A percentile compares a stretch with the other conserved stretches of the same genome.
Evolutionary conservation across 257 asterid species (phyloP).

Genomic region (Lithospermum erythrorhizon): DNA sequence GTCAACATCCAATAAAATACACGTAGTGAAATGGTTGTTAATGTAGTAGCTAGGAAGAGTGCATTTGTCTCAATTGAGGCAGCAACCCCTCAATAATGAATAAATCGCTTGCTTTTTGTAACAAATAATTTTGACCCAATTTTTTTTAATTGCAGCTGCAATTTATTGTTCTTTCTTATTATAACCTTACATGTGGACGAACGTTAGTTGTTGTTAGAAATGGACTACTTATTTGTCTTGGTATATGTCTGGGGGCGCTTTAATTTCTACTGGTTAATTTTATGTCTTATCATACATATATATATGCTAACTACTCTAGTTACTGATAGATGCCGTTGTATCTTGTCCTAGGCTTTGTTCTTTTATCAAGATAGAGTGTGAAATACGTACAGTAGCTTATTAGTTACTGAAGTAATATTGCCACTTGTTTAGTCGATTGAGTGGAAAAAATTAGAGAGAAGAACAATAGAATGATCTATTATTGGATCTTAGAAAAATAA

Average conservation of each 20-base stretch:
- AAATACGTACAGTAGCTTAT: too few species aligned
- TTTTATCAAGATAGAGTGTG: too few species aligned
- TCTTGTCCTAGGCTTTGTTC: not conserved
- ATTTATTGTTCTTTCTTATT: not conserved
- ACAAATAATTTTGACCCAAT: not conserved
- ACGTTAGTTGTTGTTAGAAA: not conserved
- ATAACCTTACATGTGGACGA: not conserved
- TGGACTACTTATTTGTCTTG: not conserved
- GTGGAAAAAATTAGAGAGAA: too few species aligned
- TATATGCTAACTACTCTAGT: not conserved
- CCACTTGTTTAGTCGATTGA: too few species aligned
- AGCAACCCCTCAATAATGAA: slow-evolving; percentile 1
- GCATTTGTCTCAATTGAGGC: slow-evolving; percentile 1
- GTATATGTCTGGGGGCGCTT: not conserved
- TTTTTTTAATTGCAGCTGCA: not conserved
- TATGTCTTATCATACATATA: not conserved
- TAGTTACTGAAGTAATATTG: too few species aligned
- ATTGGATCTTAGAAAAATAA: too few species aligned
- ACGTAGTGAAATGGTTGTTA: slow-evolving; percentile 9
- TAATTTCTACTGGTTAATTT: not conserved
- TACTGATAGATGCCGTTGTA: not conserved
- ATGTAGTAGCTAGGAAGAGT: slow-evolving; percentile 9
- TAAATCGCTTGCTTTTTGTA: slow-evolving; percentile 2
- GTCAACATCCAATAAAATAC: slow-evolving; percentile 1
- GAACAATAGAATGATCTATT: too few species aligned